A percentile compares a stretch with the other conserved stretches of the same genome.
These are phyloP conservation scores for Boletus patriciae DNA, from an alignment of 768 basidiomycete genomes.

Conservation along the genomic window DNA sequence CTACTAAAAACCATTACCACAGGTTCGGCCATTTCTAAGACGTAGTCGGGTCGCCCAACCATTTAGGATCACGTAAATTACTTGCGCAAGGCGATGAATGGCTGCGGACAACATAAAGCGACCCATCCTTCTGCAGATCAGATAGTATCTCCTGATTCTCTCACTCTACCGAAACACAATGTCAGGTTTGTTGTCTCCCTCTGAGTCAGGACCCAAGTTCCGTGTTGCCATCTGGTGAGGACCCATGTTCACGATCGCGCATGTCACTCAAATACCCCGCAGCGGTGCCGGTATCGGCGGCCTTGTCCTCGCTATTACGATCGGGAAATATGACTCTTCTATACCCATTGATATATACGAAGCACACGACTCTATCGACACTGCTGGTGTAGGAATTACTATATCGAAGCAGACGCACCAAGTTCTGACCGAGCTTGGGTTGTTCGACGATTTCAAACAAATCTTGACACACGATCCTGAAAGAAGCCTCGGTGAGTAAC, in stretches of 20 bases:
- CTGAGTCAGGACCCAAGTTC: constrained; percentile 8
- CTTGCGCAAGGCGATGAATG: background rate
- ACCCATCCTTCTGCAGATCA: too few relatives aligned
- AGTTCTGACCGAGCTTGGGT: constrained; percentile 44
- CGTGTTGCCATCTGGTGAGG: constrained; percentile 25
- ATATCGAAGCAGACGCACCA: constrained; percentile 49
- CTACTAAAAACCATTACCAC: too few relatives aligned
- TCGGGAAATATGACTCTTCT: constrained; percentile 32
- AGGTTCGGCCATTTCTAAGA: too few relatives aligned
- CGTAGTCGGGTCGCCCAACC: background rate
- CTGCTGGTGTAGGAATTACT: constrained; percentile 44
- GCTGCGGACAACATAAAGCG: background rate
- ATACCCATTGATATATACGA: constrained; percentile 49
- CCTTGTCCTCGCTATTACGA: constrained; percentile 41
- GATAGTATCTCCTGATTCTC: too few relatives aligned
- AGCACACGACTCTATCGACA: constrained; percentile 40
- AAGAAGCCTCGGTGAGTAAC: constrained; percentile 13
- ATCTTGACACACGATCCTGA: constrained; percentile 15
- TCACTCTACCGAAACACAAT: too few relatives aligned
- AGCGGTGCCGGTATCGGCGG: constrained; percentile 46
- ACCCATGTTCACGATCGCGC: too few relatives aligned
- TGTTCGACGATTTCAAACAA: constrained; percentile 36
- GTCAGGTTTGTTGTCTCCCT: background rate
- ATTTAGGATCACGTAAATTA: background rate
- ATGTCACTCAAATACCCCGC: background rate